These are phyloP conservation scores for Trichocomaceae sp. DNA, from an alignment of 2,329 filamentous ascomycete species.

Conservation along the genomic window DNA sequence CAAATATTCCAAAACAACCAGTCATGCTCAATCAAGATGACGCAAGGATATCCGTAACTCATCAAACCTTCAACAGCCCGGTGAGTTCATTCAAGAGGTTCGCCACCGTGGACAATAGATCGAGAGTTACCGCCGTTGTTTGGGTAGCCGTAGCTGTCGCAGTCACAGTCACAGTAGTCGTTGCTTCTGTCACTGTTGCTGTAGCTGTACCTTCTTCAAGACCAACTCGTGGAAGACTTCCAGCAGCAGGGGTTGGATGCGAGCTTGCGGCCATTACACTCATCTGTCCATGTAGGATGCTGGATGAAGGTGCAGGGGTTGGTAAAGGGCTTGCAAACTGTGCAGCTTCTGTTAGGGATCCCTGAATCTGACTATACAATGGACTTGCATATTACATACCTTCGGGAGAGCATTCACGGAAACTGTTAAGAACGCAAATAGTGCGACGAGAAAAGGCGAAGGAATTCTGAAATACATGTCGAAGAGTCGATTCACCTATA, in stretches of 20 bases:
- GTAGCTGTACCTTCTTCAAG: neutral
- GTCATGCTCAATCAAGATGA: neutral
- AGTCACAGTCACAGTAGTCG: neutral
- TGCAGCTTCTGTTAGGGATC: neutral
- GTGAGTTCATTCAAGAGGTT: neutral
- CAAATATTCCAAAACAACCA: neutral
- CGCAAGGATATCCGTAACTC: neutral
- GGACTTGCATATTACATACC: slow-evolving; percentile 1
- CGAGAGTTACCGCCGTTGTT: neutral
- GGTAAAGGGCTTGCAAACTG: neutral
- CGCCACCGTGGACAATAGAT: neutral
- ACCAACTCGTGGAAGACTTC: neutral
- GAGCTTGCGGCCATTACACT: neutral
- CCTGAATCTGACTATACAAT: too few species aligned
- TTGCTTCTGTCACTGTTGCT: neutral
- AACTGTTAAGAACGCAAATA: neutral
- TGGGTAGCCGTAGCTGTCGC: neutral
- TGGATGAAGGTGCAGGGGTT: neutral
- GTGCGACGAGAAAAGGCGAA: neutral
- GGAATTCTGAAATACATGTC: slow-evolving; percentile 2
- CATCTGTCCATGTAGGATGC: neutral
- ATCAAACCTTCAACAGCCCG: neutral
- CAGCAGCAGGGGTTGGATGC: neutral
- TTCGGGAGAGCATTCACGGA: slow-evolving; percentile 7
- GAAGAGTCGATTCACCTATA: neutral